Evolutionary conservation across 495 filamentous ascomycete genomes (phyloP).

Genomic region (Podospora conica): DNA sequence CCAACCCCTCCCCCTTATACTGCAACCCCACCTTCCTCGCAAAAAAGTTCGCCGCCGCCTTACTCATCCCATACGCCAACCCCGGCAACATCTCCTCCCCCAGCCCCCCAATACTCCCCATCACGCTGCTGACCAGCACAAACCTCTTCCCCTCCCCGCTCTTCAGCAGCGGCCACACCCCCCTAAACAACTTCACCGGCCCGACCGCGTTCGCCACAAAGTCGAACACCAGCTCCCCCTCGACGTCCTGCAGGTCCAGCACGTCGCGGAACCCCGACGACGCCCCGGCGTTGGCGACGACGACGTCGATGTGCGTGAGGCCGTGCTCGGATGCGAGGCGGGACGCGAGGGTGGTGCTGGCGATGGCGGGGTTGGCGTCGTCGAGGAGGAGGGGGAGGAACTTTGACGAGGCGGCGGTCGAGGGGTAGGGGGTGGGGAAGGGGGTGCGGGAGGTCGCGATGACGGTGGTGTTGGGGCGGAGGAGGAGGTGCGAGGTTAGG

Average conservation of each 20-base stretch:
- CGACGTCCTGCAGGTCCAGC: conserved; percentile 1
- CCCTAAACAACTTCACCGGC: conserved; percentile 26
- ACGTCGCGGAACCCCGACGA: conserved; percentile 17
- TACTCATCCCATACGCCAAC: conserved; percentile 26
- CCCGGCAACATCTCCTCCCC: conserved; percentile 18
- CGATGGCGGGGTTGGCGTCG: conserved; percentile 24
- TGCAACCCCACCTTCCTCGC: conserved; percentile 21
- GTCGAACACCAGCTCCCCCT: conserved; percentile 14
- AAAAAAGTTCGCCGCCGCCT: conserved; percentile 26
- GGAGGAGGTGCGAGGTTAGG: conserved; percentile 34
- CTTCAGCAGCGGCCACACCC: conserved; percentile 24
- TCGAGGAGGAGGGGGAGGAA: conserved; percentile 32
- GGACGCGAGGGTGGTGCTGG: conserved; percentile 22
- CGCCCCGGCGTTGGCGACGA: conserved; percentile 48
- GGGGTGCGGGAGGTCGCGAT: conserved; percentile 43
- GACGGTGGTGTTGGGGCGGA: conserved; percentile 40
- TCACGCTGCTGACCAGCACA: conserved; percentile 25
- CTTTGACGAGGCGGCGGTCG: conserved; percentile 27
- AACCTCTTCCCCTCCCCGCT: conserved; percentile 17
- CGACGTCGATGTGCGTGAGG: conserved; percentile 40
- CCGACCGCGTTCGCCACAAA: conserved; percentile 31
- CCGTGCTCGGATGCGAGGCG: conserved; percentile 17
- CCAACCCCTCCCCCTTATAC: conserved; percentile 14
- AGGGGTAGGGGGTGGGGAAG: conserved; percentile 21
- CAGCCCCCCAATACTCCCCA: conserved; percentile 30